Evolutionary conservation across 2,329 filamentous ascomycete species (phyloP).

Genomic region (Raffaelea arxii): DNA sequence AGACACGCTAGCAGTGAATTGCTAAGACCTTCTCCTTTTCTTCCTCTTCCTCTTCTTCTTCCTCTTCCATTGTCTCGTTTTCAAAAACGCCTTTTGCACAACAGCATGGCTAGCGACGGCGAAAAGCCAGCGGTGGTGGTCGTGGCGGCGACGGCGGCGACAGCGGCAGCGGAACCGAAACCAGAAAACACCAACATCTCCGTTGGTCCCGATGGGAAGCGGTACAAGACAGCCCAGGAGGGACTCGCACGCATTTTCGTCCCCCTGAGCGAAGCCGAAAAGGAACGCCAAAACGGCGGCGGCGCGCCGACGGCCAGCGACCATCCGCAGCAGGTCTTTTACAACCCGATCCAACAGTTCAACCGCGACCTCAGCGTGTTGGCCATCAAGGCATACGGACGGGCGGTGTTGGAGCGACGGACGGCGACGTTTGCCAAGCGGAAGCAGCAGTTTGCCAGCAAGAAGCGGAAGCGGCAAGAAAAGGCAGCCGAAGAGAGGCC

Average conservation of each 20-base stretch:
- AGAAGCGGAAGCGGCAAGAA: slow-evolving; percentile 32
- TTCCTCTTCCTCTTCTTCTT: too few species aligned
- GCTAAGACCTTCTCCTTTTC: too few species aligned
- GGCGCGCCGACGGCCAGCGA: slow-evolving; percentile 41
- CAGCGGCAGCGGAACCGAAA: not conserved
- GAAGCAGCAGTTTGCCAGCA: slow-evolving; percentile 35
- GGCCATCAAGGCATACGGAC: slow-evolving; percentile 80
- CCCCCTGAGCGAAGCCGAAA: slow-evolving; percentile 31
- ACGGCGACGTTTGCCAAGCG: slow-evolving; percentile 46
- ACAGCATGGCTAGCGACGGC: too few species aligned
- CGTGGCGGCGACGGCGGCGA: not conserved
- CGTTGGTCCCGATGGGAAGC: slow-evolving; percentile 28
- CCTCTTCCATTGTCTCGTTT: too few species aligned
- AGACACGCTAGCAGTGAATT: too few species aligned
- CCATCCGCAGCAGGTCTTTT: slow-evolving; percentile 75
- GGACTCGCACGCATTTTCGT: slow-evolving; percentile 47
- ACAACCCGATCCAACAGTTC: slow-evolving; percentile 98
- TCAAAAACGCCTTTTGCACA: too few species aligned
- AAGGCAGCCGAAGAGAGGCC: slow-evolving; percentile 21
- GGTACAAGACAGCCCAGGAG: slow-evolving; percentile 43
- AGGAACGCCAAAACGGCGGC: slow-evolving; percentile 15
- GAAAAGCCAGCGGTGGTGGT: too few species aligned
- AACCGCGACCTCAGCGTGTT: slow-evolving; percentile 92
- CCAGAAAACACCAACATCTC: not conserved
- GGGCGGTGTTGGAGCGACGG: slow-evolving; percentile 45